Conservation (phyloP, 306 rosid species). For the Casuarina equisetifolia region DNA sequence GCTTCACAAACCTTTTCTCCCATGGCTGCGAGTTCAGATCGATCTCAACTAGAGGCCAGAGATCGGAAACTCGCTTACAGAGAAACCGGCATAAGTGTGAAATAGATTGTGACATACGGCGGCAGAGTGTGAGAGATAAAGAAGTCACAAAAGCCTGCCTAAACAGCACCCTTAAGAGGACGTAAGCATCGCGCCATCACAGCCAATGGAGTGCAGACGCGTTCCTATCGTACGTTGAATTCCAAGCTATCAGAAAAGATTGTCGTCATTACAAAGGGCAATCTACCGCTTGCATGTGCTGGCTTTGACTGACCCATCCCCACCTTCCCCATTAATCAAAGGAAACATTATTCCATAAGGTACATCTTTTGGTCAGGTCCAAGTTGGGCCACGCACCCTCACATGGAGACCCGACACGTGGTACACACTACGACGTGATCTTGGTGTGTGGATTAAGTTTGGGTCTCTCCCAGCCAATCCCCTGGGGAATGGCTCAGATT, state of each 20-base stretch:
- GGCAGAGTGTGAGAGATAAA: too few species aligned
- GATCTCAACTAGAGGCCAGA: constrained; percentile 31
- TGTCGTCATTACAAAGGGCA: neutral
- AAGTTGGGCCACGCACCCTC: constrained; percentile 12
- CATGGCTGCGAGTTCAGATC: constrained; percentile 27
- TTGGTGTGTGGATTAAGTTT: too few species aligned
- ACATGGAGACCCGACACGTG: constrained; percentile 18
- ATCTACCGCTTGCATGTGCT: constrained; percentile 23
- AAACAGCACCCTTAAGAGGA: too few species aligned
- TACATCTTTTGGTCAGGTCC: constrained; percentile 11
- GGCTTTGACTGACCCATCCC: constrained; percentile 34
- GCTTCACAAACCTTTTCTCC: constrained; percentile 41
- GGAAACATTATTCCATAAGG: constrained; percentile 1
- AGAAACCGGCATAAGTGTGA: neutral
- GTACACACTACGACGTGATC: too few species aligned
- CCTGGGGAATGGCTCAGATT: too few species aligned
- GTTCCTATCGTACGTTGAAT: constrained; percentile 18
- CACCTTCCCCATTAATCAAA: constrained; percentile 20
- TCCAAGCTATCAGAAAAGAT: constrained; percentile 8
- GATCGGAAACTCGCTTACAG: neutral
- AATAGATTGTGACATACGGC: too few species aligned
- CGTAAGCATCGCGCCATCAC: neutral
- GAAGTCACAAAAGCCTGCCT: too few species aligned
- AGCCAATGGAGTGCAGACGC: constrained; percentile 28
- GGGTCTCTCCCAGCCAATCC: too few species aligned